A percentile compares a stretch with the other conserved stretches of the same genome.
Evolutionary conservation across 768 basidiomycete species (phyloP).

Genomic region (Podaxis sp.): DNA sequence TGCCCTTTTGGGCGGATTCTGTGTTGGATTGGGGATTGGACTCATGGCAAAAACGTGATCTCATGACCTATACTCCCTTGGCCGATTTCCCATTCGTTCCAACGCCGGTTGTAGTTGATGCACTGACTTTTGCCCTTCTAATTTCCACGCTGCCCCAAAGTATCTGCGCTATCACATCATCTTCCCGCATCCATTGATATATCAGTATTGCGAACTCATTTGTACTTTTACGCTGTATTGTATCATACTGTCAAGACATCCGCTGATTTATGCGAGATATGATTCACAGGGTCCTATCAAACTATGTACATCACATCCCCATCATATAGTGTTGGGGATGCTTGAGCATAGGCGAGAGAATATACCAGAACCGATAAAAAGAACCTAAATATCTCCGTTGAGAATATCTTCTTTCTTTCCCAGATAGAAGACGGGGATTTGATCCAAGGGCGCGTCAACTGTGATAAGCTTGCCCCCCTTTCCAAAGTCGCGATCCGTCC

Average conservation of each 20-base stretch:
- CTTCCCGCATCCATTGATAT: not conserved
- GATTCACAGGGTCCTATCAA: not conserved
- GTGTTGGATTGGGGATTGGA: conserved; percentile 38
- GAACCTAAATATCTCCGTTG: conserved; percentile 20
- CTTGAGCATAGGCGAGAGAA: not conserved
- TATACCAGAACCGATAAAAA: not conserved
- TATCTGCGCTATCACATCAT: not conserved
- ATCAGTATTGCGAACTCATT: not conserved
- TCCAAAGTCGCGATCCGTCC: conserved; percentile 31
- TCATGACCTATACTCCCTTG: not conserved
- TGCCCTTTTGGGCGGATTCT: conserved; percentile 39
- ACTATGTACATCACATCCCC: not conserved
- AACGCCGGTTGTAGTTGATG: not conserved
- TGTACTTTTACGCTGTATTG: not conserved
- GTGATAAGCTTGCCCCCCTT: conserved; percentile 28
- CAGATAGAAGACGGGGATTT: conserved; percentile 36
- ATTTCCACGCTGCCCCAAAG: not conserved
- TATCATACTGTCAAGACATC: not conserved
- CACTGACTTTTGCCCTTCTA: not conserved
- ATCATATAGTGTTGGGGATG: not conserved
- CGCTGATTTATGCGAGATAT: not conserved
- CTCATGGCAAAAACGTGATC: conserved; percentile 1
- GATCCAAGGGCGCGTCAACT: conserved; percentile 29
- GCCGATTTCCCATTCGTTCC: not conserved
- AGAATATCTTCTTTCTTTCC: conserved; percentile 31